Base-by-base conservation (phyloP, 768 basidiomycete species). In the Lactarius vividus region DNA sequence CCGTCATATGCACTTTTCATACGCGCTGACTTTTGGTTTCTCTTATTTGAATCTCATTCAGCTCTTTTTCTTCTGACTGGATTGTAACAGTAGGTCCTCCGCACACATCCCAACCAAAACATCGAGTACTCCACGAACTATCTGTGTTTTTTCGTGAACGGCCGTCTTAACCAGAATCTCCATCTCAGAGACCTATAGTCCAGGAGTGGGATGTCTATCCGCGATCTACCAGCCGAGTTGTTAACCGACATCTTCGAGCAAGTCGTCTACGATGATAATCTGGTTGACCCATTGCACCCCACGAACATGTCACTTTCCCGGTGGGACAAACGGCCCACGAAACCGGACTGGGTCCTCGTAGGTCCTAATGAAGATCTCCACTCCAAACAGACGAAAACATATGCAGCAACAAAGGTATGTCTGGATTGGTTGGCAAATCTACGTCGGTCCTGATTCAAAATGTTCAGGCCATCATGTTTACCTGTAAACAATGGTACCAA, bases 231-330 rank as follows among this genome's bases (percentile, higher is more conserved):
- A 3, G 82, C 83, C 9, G 90, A 92, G 77, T 78, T 92, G 2
- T 87, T 85, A 84, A 80, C 82, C 1, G 79, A 84, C 55, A 88
- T 92, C 8, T 91, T 92, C 71, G 82, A 87, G 71, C 79, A 88
- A 29, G 88, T 89, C 1, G 82, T 86, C 6, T 86, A 88, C 59
- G 88, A 91, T 71, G 86, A 88, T 69, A 77, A 83, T n/a, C 80
- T 91, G 39, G 85, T 88, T 68, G 83, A 84, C 69, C 81, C 82
- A 59, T 82, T 81, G 0, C 74, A 89, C 10, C 88, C 87, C 8
- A 87, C 84, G 0, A 77, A 79, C 59, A 82, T 89, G 81, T 82
- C 85, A 13, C 82, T 83, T 68, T 85, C 85, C 0, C 82, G 83
- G 31, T 92, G 91, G 91, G 83, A 79, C 73, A 85, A 81, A 68